Base-by-base conservation (phyloP, 140 eudicot genomes). In the Stevia rebaudiana region DNA sequence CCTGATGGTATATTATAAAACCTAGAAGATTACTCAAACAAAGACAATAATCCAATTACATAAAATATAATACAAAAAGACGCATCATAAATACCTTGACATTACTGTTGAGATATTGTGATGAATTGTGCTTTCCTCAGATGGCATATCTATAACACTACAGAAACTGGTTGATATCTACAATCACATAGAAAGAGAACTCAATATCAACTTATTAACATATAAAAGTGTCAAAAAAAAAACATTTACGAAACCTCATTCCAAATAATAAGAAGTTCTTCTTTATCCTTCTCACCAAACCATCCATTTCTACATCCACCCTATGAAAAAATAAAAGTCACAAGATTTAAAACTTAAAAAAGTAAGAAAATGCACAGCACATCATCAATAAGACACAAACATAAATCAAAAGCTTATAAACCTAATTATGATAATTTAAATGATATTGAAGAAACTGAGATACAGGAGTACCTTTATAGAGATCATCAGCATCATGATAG, bases 401-500 rank as follows among this genome's bases (percentile, higher is more conserved):
- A 53, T 19, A 63, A 1, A 63, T 33, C 51, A 18, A 46, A 28
- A 65, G 55, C 56, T 12, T 17, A 30, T 23, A 62, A 21, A 18
- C 48, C 65, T 25, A 11, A 40, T 11, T 1, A 50, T 11, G 18
- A 50, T 17, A 7, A 61, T 37, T 8, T 11, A 24, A 49, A 47
- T 71, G 11, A 35, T 24, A 19, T 36, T 30, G 63, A 19, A 31
- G 63, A 12, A 43, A 35, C 0, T 19, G 18, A 44, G 23, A 71
- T 61, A 65, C 49, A 15, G 33, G 53, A 61, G 68, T 83, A 90
- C 97, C 95, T 90, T 90, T 31, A 84, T 72, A 49, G 97, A 86
- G 33, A 90, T 76, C 97, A 86, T 81, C 47, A 90, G 83, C 50
- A 84, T 84, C 97, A 90, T 81, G 33, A 79, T 71, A 31, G 86